Evolutionary conservation across 2,329 filamentous ascomycete species (phyloP).

Genomic region (Capronia americana): DNA sequence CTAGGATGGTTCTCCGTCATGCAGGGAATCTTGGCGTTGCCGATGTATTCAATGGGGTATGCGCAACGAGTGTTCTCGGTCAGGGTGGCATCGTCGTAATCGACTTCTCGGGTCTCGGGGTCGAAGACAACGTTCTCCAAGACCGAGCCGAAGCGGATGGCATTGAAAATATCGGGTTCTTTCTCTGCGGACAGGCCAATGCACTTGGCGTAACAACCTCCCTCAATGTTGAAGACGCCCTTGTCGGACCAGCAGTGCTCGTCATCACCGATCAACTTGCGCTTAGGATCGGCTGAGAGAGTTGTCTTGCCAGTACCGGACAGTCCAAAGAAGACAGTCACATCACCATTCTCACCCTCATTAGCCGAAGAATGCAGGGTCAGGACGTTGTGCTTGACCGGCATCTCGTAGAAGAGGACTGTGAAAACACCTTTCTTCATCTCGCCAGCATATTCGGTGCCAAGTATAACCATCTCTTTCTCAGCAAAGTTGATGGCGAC

Average conservation of each 20-base stretch:
- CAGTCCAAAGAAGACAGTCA: constrained; percentile 98
- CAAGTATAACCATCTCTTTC: constrained; percentile 99
- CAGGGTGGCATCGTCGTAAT: constrained; percentile 93
- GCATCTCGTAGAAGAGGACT: constrained; percentile 99
- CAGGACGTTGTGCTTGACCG: constrained; percentile 98
- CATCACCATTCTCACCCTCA: constrained; percentile 91
- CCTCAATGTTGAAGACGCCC: constrained; percentile 99
- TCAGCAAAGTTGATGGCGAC: constrained; percentile 99
- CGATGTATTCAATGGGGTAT: constrained; percentile 98
- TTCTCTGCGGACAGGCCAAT: constrained; percentile 97
- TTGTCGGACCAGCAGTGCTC: constrained; percentile 99
- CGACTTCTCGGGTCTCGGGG: constrained; percentile 83
- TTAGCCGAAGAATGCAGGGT: constrained; percentile 99
- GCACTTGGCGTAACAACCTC: constrained; percentile 98
- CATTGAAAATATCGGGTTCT: constrained; percentile 96
- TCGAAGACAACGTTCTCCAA: constrained; percentile 99
- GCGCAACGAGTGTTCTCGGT: constrained; percentile 99
- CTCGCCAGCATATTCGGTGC: constrained; percentile 96
- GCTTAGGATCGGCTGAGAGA: constrained; percentile 94
- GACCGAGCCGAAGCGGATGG: constrained; percentile 95
- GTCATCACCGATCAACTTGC: constrained; percentile 94
- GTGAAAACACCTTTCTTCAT: constrained; percentile 99
- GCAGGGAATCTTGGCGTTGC: constrained; percentile 98
- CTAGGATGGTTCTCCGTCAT: constrained; percentile 82
- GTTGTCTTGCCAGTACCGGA: constrained; percentile 99